Base-by-base conservation (phyloP, 352 stramenopile genomes). In the Plasmopara viticola region DNA sequence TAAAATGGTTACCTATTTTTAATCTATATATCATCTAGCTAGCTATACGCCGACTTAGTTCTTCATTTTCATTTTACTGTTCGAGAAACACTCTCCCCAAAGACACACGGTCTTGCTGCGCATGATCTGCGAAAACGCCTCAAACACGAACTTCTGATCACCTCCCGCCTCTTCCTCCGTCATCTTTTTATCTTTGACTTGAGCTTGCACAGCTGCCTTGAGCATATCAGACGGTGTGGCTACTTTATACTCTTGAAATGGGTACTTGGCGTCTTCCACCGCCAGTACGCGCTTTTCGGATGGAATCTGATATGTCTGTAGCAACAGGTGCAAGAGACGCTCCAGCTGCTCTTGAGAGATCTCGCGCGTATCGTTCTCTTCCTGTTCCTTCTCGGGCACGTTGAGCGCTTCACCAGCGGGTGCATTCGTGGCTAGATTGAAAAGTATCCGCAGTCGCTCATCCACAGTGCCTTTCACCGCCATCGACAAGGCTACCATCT, bases 41-140 rank as follows among this genome's bases (percentile, higher is more conserved):
- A 39, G 28, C 10, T 35, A 12, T 12, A 35, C 31, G 10, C 7
- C 31, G 10, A 6, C 45, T 49, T 84, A 89, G 54, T 84, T 89
- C 60, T 87, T 89, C 78, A 89, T 89, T 46, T 74, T 74, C 66
- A 90, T 93, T 67, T 86, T 90, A 34, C 61, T 74, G 58, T 83
- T 90, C 46, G 74, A 68, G 53, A 90, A 93, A 59, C 83, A 93
- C 53, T 93, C 83, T 55, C 83, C 83, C 83, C 83, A 93, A 18
- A 93, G 54, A 66, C 83, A 93, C 58, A 93, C 68, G 17, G 60
- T 76, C 62, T 88, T 88, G 66, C 79, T 73, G 29, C 74, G 75
- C 76, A 93, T 86, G 53, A 93, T 73, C 56, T 86, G 64, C 15
- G 64, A 71, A 48, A 90, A 93, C 30, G 72, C 76, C 13, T 93